Evolutionary conservation across 352 stramenopile genomes (phyloP), one percentile per base, ranked within the genome.

Genomic region (Globisporangium ultimum): DNA sequence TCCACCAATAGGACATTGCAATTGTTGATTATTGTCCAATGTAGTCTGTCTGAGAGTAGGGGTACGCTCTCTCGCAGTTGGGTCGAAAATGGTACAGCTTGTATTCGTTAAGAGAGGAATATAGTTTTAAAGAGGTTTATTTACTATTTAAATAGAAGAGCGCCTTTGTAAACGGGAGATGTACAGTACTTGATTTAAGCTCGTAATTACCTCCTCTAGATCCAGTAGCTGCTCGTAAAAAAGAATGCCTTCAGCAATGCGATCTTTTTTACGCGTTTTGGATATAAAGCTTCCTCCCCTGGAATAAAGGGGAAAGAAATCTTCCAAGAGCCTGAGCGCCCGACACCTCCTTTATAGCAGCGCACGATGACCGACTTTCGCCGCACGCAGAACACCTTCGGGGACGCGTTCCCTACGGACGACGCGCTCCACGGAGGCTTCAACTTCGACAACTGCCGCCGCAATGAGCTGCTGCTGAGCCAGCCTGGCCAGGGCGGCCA

Each of bases 391-490:
- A 89, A 83, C 72, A 88, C 83, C 55, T 89, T 88, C 60, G 79
- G 81, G 18, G 81, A 88, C 64, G 78, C 78, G 15, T 87, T 89
- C 56, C 78, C 84, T 10, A 72, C 61, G 15, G 65, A 72, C 36
- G 76, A 88, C 47, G 69, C 73, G 61, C 65, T 76, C 60, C 63
- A 88, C 51, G 86, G 85, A 20, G 89, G 89, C 49, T 97, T 97
- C 77, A 95, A 76, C 78, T 98, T 98, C 63, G 91, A 98, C 60
- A 97, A 98, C 67, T 84, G 87, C 61, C 86, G 93, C 60, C 88
- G 94, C 63, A 98, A 98, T 69, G 78, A 92, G 63, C 72, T 97
- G 63, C 76, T 98, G 55, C 59, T 96, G 49, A 58, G 60, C 34
- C 64, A 83, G 40, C 56, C 59, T 28, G 73, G 79, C 47, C 41